Evolutionary conservation across 2,329 filamentous ascomycete genomes (phyloP), one percentile per base, ranked within the genome.

Genomic region (Aquanectria penicillioides): DNA sequence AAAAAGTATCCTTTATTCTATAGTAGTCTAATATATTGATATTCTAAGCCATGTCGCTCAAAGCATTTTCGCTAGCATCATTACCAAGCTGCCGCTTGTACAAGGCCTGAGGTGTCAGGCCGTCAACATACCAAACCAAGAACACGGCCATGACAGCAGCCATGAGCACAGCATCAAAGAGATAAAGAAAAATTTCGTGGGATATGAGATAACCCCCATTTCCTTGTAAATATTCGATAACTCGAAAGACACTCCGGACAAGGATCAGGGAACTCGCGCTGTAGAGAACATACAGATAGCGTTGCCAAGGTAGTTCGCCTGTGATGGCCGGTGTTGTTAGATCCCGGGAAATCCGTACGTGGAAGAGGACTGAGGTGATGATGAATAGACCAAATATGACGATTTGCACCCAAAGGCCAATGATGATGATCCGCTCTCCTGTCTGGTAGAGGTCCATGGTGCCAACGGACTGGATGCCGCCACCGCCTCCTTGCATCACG

Each of bases 331-430:
- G 25, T 3, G 33, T 10, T 1, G 47, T 53, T 2, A 54, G 63
- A 1, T 23, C 34, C 8, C 20, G 38, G 4, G 31, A 37, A 17
- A 69, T 40, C 4, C 63, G 53, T 2, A 48, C 55, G 54, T 85
- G 78, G 66, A 84, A 84, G 0, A 79, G 58, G 2, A 74, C 60
- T 0, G 80, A 75, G 0, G 78, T 74, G 2, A 79, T 40, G 17
- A 84, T 69, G 63, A 87, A 87, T 31, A 84, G 70, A 4, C 74
- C 74, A 53, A 87, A 86, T 52, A 82, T 77, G 15, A 82, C 31
- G 7, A 87, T 75, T 63, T 87, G 85, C 3, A 86, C 66, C 6
- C 80, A 70, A 1, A 87, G 71, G 5, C 84, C 84, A 2, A 63
- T 78, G 13, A 86, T 71, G 11, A 86, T 78, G 36, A 86, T 71